Base-by-base conservation (phyloP, 768 basidiomycete species). In the Candolleomyces eurysporus region DNA sequence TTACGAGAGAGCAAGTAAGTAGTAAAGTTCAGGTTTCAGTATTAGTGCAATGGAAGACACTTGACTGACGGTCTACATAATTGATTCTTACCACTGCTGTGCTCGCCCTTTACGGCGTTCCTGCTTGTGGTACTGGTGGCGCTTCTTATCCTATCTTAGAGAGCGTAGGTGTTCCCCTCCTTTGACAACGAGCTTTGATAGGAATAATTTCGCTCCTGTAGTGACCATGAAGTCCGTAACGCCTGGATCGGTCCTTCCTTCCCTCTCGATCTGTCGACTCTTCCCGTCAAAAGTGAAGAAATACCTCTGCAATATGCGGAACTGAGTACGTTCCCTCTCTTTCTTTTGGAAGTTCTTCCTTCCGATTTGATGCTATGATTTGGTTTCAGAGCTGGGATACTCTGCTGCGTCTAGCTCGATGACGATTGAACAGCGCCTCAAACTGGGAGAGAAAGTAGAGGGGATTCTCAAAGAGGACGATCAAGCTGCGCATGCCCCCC, bases 231-330 rank as follows among this genome's bases (percentile, higher is more conserved):
- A 66, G 62, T 73, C n/a, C 84, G 91, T 4, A 78, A 73, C 22
- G 85, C 90, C 1, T 92, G 90, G 91, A 81, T 92, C 16, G 90
- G 91, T 0, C 83, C 86, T 36, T 71, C 90, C 2, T 88, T 79
- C 73, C 87, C 88, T 1, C 78, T 92, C 21, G 86, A 91, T 67
- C 79, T 90, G 7, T 76, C 81, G 10, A 71, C 64, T 7, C 78
- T 92, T 19, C 84, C 86, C 0, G 60, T 84, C n/a, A 66, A 75
- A 50, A 77, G 72, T 54, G 80, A 83, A 0, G 74, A 82, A 3
- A 65, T 90, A n/a, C 90, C 89, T 0, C 61, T 85, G 21, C 90
- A 92, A 66, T 92, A 92, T 63, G 73, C 84, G 2, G 86, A 82
- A 59, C 77, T 89, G 53, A 82, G 88, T 88, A 66, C 64, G 84